Conservation (phyloP, 2,329 filamentous ascomycete species). For the Trichoderma simmonsii region DNA sequence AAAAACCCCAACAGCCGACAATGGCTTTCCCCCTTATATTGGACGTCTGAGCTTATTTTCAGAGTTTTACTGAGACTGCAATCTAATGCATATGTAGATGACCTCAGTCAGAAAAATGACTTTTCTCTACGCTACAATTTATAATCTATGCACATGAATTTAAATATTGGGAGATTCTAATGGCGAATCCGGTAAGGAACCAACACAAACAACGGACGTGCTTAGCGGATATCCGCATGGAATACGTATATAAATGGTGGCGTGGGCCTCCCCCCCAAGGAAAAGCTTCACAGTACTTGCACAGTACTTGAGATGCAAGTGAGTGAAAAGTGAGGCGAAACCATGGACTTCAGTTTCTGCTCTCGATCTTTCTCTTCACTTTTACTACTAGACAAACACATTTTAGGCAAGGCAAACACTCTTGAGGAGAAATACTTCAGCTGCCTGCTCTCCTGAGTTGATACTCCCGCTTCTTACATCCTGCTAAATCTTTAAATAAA, state of each 20-base stretch:
- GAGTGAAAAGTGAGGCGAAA: background rate
- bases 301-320: background rate
- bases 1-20: background rate
- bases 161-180: background rate
- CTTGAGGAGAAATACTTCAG: background rate
- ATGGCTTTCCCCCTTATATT: background rate
- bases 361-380: background rate
- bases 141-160: background rate
- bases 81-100: background rate
- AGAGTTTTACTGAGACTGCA: background rate
- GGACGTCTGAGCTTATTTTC: background rate
- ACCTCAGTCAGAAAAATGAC: background rate
- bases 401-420: background rate
- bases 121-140: background rate
- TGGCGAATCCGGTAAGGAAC: background rate
- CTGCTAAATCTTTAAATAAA: background rate
- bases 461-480: background rate
- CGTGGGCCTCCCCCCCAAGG: background rate
- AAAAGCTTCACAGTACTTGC: background rate
- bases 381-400: background rate
- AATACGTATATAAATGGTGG: background rate
- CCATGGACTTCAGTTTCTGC: background rate
- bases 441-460: no score
- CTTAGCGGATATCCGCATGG: background rate
- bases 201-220: background rate